Percentiles rank a stretch among this genome's conserved stretches.
Evolutionary conservation across 73 alveolate genomes (phyloP).

Genomic region (Paramecium sonneborni): DNA sequence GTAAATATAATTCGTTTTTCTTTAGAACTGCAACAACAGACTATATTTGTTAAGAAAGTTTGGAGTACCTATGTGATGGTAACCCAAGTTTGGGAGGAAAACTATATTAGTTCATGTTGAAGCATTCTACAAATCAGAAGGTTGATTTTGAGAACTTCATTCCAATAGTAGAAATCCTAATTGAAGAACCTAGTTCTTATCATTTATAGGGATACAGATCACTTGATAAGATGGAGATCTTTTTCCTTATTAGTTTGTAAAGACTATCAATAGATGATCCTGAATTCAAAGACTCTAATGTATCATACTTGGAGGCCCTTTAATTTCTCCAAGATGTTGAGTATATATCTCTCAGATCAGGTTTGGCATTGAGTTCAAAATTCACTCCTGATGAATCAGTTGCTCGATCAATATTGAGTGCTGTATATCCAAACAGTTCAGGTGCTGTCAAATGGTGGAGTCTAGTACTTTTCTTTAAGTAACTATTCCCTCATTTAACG

Average conservation of each 20-base stretch:
- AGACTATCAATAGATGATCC: constrained; percentile 31
- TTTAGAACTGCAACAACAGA: constrained; percentile 10
- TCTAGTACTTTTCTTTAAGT: constrained; percentile 16
- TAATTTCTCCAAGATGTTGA: constrained; percentile 37
- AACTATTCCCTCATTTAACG: constrained; percentile 15
- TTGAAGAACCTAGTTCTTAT: constrained; percentile 38
- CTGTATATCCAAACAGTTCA: constrained; percentile 23
- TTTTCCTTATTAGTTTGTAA: background rate
- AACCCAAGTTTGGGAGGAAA: constrained; percentile 19
- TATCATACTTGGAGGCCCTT: constrained; percentile 16
- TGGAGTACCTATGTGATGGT: constrained; percentile 29
- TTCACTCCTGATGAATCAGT: constrained; percentile 34
- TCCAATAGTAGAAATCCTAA: constrained; percentile 4
- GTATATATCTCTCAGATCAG: background rate
- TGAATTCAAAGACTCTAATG: constrained; percentile 11
- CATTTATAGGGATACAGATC: constrained; percentile 29
- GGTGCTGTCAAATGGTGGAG: constrained; percentile 53
- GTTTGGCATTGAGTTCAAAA: background rate
- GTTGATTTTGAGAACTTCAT: constrained; percentile 47
- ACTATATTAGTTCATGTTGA: constrained; percentile 26
- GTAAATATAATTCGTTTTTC: constrained; percentile 34
- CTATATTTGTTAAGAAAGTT: constrained; percentile 14
- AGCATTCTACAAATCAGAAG: constrained; percentile 20
- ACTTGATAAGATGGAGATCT: constrained; percentile 35
- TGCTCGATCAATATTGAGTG: constrained; percentile 42